Evolutionary conservation across 257 asterid species (phyloP).

Genomic region (Henckelia pumila): DNA sequence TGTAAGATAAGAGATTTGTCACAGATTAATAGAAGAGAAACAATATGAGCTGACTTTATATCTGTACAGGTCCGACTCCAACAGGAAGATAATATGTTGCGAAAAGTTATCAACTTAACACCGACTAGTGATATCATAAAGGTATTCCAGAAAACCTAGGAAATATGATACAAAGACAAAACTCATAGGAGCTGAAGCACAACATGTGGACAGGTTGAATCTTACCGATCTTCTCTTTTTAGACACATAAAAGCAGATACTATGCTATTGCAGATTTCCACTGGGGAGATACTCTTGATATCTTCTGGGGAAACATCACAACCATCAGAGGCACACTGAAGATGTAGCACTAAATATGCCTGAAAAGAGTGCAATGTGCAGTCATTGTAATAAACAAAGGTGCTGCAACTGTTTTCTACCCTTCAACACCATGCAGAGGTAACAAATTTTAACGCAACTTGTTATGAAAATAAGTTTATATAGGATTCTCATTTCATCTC

Average conservation of each 20-base stretch:
- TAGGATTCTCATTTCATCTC: neutral
- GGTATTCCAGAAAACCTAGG: neutral
- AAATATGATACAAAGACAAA: conserved; percentile 5
- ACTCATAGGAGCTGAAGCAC: conserved; percentile 7
- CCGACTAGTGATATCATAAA: neutral
- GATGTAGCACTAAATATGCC: conserved; percentile 65
- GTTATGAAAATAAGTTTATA: neutral
- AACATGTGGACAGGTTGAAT: conserved; percentile 12
- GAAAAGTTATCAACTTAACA: neutral
- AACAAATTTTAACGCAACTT: neutral
- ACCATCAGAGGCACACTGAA: conserved; percentile 35
- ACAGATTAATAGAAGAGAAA: neutral
- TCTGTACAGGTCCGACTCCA: neutral
- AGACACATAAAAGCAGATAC: conserved; percentile 66
- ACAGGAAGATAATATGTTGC: neutral
- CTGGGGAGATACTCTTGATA: conserved; percentile 34
- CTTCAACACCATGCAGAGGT: neutral
- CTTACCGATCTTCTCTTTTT: conserved; percentile 65
- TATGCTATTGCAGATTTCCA: conserved; percentile 55
- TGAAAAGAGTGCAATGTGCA: conserved; percentile 26
- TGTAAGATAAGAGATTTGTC: conserved; percentile 32
- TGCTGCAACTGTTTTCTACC: neutral
- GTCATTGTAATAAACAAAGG: conserved; percentile 9
- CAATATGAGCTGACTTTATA: conserved; percentile 15
- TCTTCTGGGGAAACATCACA: conserved; percentile 33